Conservation (phyloP, 2,329 filamentous ascomycete genomes). For the Blumeriella jaapii region DNA sequence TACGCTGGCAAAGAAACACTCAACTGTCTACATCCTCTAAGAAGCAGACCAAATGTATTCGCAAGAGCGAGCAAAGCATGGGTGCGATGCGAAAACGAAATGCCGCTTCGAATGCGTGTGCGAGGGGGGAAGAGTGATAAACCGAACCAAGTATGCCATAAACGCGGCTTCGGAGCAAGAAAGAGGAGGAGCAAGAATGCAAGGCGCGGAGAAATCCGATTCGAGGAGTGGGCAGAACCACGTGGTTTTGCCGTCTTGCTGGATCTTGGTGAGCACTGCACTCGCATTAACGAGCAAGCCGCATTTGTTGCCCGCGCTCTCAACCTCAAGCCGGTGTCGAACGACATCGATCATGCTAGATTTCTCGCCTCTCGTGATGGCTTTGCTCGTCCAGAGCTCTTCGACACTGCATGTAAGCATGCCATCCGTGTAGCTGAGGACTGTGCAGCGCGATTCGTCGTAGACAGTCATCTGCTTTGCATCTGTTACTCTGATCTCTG, state of each 20-base stretch:
- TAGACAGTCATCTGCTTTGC: slow-evolving; percentile 4
- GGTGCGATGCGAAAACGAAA: too few relatives aligned
- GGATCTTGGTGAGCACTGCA: slow-evolving; percentile 38
- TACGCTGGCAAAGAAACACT: neutral
- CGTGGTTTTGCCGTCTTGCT: slow-evolving; percentile 32
- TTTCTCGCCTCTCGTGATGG: slow-evolving; percentile 33
- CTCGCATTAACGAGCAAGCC: slow-evolving; percentile 42
- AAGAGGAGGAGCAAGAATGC: neutral
- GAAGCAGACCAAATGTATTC: too few relatives aligned
- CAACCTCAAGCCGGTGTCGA: slow-evolving; percentile 35
- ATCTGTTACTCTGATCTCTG: slow-evolving; percentile 5
- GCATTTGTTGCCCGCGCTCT: slow-evolving; percentile 38
- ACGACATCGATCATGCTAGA: slow-evolving; percentile 38
- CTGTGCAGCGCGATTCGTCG: slow-evolving; percentile 15
- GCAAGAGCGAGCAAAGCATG: too few relatives aligned
- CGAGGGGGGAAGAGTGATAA: too few relatives aligned
- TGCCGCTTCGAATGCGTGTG: too few relatives aligned
- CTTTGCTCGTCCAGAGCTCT: slow-evolving; percentile 28
- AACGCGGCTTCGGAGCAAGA: too few relatives aligned
- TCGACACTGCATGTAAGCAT: slow-evolving; percentile 32
- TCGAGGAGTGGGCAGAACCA: slow-evolving; percentile 29
- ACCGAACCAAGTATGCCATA: too few relatives aligned
- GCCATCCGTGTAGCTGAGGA: slow-evolving; percentile 27
- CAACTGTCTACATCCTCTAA: too few relatives aligned
- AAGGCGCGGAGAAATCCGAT: neutral